A percentile compares a stretch with the other conserved stretches of the same genome.
These are phyloP conservation scores for Rubus idaeus DNA, from an alignment of 306 rosid genomes.

Conservation along the genomic window DNA sequence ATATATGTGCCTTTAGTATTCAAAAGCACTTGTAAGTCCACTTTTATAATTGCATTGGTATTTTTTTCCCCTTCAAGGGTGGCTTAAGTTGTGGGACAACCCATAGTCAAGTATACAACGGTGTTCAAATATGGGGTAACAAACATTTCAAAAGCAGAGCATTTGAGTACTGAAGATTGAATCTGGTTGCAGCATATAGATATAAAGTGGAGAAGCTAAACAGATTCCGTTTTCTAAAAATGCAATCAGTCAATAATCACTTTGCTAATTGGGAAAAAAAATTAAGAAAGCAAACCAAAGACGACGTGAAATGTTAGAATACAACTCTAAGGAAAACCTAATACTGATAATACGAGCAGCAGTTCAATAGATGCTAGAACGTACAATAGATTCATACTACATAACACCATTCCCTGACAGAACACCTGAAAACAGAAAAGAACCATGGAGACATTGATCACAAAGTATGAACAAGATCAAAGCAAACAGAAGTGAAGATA, in stretches of 20 bases:
- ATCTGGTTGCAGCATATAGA: neutral
- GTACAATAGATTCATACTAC: constrained; percentile 21
- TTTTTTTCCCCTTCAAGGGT: neutral
- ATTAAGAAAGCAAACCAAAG: neutral
- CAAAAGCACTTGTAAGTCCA: neutral
- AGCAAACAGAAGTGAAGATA: neutral
- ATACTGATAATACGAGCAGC: constrained; percentile 17
- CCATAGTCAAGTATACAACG: neutral
- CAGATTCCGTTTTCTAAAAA: neutral
- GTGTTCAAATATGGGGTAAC: neutral
- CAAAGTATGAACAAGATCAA: neutral
- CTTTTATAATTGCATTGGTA: neutral
- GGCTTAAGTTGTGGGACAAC: neutral
- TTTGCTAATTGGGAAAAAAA: neutral
- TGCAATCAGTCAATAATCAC: neutral
- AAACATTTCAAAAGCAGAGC: neutral
- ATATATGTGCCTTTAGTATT: neutral
- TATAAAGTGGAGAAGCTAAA: neutral
- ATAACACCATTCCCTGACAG: constrained; percentile 4
- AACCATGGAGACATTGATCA: neutral
- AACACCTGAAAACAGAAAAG: constrained; percentile 20
- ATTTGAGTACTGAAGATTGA: neutral
- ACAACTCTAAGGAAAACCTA: constrained; percentile 26
- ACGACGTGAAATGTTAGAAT: neutral
- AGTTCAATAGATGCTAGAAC: constrained; percentile 14